Percentiles rank a stretch among this genome's conserved stretches.
phyloP scores from a whole-genome alignment of 2,329 filamentous ascomycete genomes.

The Rhinocladiella mackenziei region DNA sequence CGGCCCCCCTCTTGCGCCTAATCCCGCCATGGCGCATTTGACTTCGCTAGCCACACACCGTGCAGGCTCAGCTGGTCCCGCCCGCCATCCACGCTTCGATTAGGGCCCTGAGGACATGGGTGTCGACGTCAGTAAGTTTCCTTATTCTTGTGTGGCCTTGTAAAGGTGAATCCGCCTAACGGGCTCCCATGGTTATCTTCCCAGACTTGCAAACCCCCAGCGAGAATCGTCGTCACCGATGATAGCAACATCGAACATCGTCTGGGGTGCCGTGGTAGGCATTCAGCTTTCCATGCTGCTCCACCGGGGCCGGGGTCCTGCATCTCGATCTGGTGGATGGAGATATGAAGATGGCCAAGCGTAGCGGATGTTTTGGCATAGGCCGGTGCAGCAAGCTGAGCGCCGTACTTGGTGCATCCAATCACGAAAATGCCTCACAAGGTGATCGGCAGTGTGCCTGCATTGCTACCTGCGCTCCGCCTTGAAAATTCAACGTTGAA shows the following conservation, averaged over 20 bases:
- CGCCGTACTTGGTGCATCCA: too few relatives aligned
- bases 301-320: too few relatives aligned
- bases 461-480: too few relatives aligned
- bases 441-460: too few relatives aligned
- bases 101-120: constrained; percentile 1
- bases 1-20: constrained; percentile 3
- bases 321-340: too few relatives aligned
- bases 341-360: too few relatives aligned
- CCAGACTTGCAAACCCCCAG: not conserved
- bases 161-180: constrained; percentile 1
- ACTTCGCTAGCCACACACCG: constrained; percentile 7
- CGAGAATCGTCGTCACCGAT: not conserved
- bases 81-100: constrained; percentile 3
- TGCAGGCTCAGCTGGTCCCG: constrained; percentile 3
- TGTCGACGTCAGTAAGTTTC: constrained; percentile 1
- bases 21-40: constrained; percentile 6
- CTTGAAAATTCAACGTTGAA: too few relatives aligned
- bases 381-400: too few relatives aligned
- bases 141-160: constrained; percentile 2
- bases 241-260: not conserved
- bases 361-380: too few relatives aligned
- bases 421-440: too few relatives aligned
- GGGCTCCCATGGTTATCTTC: constrained; percentile 1
- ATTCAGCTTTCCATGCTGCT: not conserved
- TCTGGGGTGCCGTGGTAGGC: not conserved